Evolutionary conservation across 805 yeast species (phyloP).

Genomic region (Zygoascus flipseniorum): DNA sequence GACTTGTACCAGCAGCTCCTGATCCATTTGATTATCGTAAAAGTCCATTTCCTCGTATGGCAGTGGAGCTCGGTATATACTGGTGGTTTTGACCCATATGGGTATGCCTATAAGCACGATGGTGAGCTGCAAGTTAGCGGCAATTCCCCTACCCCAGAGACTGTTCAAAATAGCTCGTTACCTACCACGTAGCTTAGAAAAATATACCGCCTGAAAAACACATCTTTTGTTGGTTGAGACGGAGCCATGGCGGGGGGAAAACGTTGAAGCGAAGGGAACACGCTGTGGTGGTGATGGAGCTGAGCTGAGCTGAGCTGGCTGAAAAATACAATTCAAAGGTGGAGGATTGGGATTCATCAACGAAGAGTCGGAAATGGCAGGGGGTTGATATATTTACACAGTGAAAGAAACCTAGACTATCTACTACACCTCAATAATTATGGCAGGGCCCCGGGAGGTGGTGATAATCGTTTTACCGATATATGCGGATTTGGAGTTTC

Average conservation of each 20-base stretch:
- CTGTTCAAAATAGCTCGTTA: too few species aligned
- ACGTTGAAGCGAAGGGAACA: too few species aligned
- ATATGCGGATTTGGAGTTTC: slow-evolving; percentile 56
- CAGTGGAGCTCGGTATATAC: slow-evolving; percentile 53
- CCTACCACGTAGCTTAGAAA: slow-evolving; percentile 6
- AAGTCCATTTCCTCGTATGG: slow-evolving; percentile 39
- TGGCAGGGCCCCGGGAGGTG: slow-evolving; percentile 73
- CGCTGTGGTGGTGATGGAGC: too few species aligned
- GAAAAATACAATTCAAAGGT: too few species aligned
- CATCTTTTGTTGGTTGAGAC: background rate
- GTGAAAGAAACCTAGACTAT: background rate
- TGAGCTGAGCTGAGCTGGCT: too few species aligned
- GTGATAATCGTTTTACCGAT: slow-evolving; percentile 62
- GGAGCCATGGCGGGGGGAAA: background rate
- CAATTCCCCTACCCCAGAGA: too few species aligned
- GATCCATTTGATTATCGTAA: slow-evolving; percentile 24
- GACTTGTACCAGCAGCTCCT: slow-evolving; percentile 18
- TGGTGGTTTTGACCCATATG: slow-evolving; percentile 51
- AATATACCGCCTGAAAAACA: slow-evolving; percentile 6
- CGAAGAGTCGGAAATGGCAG: background rate
- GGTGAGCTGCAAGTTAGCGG: slow-evolving; percentile 9
- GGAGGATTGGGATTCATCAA: background rate
- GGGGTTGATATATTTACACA: background rate
- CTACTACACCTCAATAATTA: slow-evolving; percentile 38
- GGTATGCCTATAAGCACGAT: slow-evolving; percentile 44